Base-by-base conservation (phyloP, 768 basidiomycete genomes). In the Lactifluus rugatus region DNA sequence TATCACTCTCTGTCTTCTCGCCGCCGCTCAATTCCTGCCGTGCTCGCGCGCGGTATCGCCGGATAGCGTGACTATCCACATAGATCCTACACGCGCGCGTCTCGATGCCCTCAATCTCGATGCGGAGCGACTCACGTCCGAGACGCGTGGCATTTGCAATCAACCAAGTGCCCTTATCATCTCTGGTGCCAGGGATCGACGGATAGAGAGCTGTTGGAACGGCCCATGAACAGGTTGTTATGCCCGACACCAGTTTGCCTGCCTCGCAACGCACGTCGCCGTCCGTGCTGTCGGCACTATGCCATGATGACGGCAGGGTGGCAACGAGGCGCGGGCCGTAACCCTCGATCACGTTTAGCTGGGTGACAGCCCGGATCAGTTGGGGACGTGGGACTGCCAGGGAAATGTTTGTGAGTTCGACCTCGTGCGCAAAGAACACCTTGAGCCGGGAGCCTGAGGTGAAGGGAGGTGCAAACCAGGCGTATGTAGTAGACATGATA, bases 391-490 rank as follows among this genome's bases (percentile, higher is more conserved):
- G 11, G 32, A 7, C 14, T 23, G 34, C 17, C 13, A 11, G 13
- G 11, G 25, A 41, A 19, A 54, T 3, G n/a, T 48, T 59, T 19
- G 39, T 63, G 39, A 88, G 69, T 48, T 77, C 72, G 6, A 88
- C 72, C 1, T 66, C 73, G 66, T 90, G 89, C 49, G 76, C 75
- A 75, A 89, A 91, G 69, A 76, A 87, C 1, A 89, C 70, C 62
- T 87, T 89, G 65, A 89, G 70, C 0, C 87, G 87, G 5, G 78
- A 68, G 21, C 77, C 68, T 41, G 74, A 70, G 16, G 79, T 57
- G 73, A 91, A 90, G 0, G 88, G 88, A 70, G 82, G 82, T 7
- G 68, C 72, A 6, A 76, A 56, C 67, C 76, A 73, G 52, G 71
- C 67, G 64, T 76, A 82, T 13, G 71, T 52, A 0, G 77, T 78